Evolutionary conservation across 371 early-diverging fungal genomes (phyloP).

Genomic region (Ordospora pajunii): DNA sequence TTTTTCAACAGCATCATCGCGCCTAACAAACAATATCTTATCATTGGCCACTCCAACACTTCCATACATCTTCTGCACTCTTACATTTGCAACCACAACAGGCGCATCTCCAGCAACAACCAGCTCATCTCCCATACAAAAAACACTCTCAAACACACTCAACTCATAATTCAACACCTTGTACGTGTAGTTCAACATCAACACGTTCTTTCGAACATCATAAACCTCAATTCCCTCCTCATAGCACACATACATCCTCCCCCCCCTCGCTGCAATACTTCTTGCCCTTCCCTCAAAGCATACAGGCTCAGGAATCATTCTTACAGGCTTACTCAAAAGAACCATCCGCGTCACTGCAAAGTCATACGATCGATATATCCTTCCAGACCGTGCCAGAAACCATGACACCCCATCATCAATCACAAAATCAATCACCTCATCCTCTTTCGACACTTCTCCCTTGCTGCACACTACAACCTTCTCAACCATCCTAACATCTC

Average conservation of each 20-base stretch:
- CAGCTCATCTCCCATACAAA: not conserved
- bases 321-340: not conserved
- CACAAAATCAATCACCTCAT: not conserved
- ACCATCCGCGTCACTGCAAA: not conserved
- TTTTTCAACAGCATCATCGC: not conserved
- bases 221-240: conserved; percentile 6
- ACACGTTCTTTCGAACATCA: not conserved
- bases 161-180: not conserved
- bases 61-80: conserved; percentile 7
- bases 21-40: not conserved
- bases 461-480: conserved; percentile 1
- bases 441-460: not conserved
- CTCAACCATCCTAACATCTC: not conserved
- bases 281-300: not conserved
- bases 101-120: not conserved
- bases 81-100: not conserved
- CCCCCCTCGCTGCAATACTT: not conserved
- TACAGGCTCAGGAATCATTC: conserved; percentile 2
- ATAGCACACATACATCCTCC: conserved; percentile 16
- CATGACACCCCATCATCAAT: not conserved
- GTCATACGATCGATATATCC: not conserved
- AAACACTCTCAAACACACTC: not conserved
- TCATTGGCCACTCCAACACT: not conserved
- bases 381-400: not conserved
- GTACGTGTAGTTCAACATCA: conserved; percentile 16